Base-by-base conservation (phyloP, 1,139 yeast genomes). In the Magnusiomyces tetraspermus region DNA sequence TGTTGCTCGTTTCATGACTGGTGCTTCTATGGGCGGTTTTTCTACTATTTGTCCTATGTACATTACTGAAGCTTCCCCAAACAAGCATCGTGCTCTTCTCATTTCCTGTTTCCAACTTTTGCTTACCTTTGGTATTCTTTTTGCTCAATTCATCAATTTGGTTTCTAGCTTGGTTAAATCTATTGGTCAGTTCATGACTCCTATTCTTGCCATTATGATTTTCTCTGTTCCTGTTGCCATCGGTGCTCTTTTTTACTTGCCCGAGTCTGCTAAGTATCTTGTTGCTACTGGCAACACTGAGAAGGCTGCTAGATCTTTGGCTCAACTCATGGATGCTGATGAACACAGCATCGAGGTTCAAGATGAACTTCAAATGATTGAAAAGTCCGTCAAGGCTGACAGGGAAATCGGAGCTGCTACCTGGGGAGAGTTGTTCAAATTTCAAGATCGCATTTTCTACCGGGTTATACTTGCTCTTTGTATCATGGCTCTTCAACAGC, bases 241-340 rank as follows among this genome's bases (percentile, higher is more conserved):
- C 19, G 30, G 26, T 23, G 43, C 33, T 6, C 15, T 36, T 15
- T 61, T 70, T 40, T 61, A 72, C 49, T 60, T 67, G 49, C 95
- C 94, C 54, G 95, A 85, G 70, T 81, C 92, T 44, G 90, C 95
- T 60, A 78, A 95, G 71, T 85, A 71, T 70, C 76, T 77, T 66
- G 76, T 83, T 57, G 77, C 80, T 57, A 71, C 66, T 50, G 79
- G 75, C 57, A 70, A 71, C 55, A 68, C 78, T 51, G 85, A 76
- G 23, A 78, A 77, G 52, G 94, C 92, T 33, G 76, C 76, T 69
- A 63, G 67, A 57, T 73, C 88, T 19, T 68, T 87, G 61, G 79
- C 87, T 36, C 78, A 72, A 57, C 76, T 84, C 49, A 77, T 87
- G 70, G 78, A 80, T 60, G 78, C 78, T n/a, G 73, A 80, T 0